These are phyloP conservation scores for Syzygium grande DNA, from an alignment of 345 rosid species.

Conservation along the genomic window DNA sequence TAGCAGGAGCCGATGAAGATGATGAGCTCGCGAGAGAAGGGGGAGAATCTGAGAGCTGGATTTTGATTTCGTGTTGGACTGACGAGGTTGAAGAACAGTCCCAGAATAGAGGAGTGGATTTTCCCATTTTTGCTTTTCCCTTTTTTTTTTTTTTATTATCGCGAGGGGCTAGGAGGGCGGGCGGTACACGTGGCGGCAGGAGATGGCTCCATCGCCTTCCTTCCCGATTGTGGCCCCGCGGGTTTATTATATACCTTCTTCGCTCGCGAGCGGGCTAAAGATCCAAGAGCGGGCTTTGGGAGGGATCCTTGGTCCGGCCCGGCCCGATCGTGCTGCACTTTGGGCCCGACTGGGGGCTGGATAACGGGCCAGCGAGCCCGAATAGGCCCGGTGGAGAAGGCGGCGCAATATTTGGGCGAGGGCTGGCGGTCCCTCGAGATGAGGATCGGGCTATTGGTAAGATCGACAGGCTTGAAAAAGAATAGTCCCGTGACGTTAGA, in stretches of 20 bases:
- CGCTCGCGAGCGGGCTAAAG: not conserved
- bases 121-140: not conserved
- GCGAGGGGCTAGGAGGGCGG: not conserved
- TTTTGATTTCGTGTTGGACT: not conserved
- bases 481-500: too few species aligned
- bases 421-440: not conserved
- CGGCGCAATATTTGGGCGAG: not conserved
- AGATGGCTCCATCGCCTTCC: not conserved
- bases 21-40: not conserved
- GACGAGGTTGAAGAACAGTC: not conserved
- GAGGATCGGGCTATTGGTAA: not conserved
- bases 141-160: not conserved
- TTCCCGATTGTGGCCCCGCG: not conserved
- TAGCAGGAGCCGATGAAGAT: not conserved
- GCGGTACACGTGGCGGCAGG: not conserved
- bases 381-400: not conserved
- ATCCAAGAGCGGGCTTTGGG: not conserved
- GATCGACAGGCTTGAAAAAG: not conserved
- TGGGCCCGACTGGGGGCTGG: not conserved
- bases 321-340: not conserved
- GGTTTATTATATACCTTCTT: not conserved
- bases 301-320: not conserved
- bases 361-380: not conserved
- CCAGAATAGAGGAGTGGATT: not conserved
- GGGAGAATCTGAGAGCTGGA: not conserved